Base-by-base conservation (phyloP, 768 basidiomycete genomes). In the Lentinula lateritia region DNA sequence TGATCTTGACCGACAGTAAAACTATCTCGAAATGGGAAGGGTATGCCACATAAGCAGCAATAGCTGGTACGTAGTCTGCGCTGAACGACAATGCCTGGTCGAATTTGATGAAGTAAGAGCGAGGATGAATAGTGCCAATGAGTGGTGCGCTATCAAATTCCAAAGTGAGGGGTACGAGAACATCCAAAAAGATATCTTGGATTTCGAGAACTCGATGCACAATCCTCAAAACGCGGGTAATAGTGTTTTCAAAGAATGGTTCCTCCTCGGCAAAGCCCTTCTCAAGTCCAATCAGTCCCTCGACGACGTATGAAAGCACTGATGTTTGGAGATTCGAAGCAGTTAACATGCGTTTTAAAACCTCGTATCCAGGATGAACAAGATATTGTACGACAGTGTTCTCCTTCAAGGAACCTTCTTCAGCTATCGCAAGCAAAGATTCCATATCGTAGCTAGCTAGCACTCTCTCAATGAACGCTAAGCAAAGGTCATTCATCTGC, bases 131-230 rank as follows among this genome's bases (percentile, higher is more conserved):
- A 7, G 75, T 78, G 34, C 85, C 85, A 28, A 85, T 73, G 50
- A 87, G 69, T 0, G 82, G 71, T 0, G 82, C 71, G 62, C 81
- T 83, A 63, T 84, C 84, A 61, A 86, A 78, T 59, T 93, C 88
- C 18, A 83, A 76, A 7, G 95, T 81, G 20, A 89, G 74, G 2
- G 93, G 93, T 3, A 96, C 75, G 53, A 96, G 83, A 23, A 95
- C 87, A 59, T 98, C 94, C 45, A 95, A 79, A 78, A 95, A 97
- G 60, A 93, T 82, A 54, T 90, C 87, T 69, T 98, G 95, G 32
- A 93, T 81, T 64, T 94, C 91, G 61, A 98, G 76, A 0, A 90
- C 81, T 1, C 93, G 87, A 63, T 87, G 83, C 15, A 93, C 79
- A 64, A 96, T 92, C 58, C 95, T 80, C 39, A 98, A 78, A 6